Conservation (phyloP, 257 asterid species). For the Solanum neorickii region DNA sequence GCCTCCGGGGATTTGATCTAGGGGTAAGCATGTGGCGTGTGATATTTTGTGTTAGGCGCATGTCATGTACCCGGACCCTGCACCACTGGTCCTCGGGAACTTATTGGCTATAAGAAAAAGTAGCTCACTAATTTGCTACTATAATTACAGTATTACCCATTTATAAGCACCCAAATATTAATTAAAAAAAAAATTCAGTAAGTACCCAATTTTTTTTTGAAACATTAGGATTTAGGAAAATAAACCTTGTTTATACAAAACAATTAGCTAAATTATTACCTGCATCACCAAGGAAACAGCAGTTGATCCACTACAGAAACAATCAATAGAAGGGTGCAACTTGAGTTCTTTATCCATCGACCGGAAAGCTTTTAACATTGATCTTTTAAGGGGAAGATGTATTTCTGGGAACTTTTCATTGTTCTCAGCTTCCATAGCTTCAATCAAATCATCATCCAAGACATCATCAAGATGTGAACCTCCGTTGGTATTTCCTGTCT, state of each 20-base stretch:
- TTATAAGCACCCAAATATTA: background rate
- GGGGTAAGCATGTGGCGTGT: background rate
- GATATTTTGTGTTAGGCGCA: background rate
- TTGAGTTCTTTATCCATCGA: slow-evolving; percentile 91
- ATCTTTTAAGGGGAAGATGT: slow-evolving; percentile 62
- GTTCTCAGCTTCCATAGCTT: slow-evolving; percentile 53
- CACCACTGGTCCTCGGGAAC: background rate
- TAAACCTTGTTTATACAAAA: background rate
- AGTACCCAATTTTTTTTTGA: background rate
- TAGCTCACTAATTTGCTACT: background rate
- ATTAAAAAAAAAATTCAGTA: background rate
- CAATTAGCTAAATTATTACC: slow-evolving; percentile 20
- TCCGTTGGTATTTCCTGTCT: slow-evolving; percentile 31
- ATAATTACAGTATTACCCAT: background rate
- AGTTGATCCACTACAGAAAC: slow-evolving; percentile 91
- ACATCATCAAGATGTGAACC: slow-evolving; percentile 56
- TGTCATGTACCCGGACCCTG: background rate
- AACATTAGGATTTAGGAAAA: background rate
- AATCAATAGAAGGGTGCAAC: slow-evolving; percentile 72
- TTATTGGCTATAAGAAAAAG: background rate
- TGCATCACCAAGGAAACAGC: slow-evolving; percentile 69
- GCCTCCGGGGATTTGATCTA: background rate
- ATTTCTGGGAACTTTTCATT: slow-evolving; percentile 61
- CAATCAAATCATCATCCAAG: slow-evolving; percentile 66
- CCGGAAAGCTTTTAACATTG: slow-evolving; percentile 68